Evolutionary conservation across 2,329 filamentous ascomycete species (phyloP), one percentile per base, ranked within the genome.

Genomic region (Huntiella decipiens): DNA sequence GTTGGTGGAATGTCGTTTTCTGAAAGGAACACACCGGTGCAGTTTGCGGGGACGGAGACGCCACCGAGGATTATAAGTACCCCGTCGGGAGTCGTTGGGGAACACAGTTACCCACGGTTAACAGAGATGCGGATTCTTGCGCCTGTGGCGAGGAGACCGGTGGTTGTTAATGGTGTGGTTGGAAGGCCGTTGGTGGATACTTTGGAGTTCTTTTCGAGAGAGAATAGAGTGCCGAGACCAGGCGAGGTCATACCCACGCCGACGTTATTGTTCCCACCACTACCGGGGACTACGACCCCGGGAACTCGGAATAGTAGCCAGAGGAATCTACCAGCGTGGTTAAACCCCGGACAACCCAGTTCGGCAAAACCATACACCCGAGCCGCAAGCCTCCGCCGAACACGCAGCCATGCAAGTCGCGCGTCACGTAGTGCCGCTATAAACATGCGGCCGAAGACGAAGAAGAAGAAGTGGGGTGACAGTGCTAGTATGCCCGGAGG

Each of bases 31-130:
- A 39, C 36, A 2, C 42, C 46, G 19, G 17, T 36, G 15, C 16
- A 35, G 10, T 40, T 15, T 45, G 10, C 6, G 15, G 38, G 36
- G 11, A 38, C 36, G 2, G 40, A 48, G 37, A 39, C 40, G 5
- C 40, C 46, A 11, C 71, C 73, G 3, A 61, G 76, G 19, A 76
- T 76, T 45, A 74, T 77, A 56, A 76, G 72, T 56, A 76, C 73
- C 3, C 72, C 72, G 1, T 65, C 60, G 7, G 73, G 73, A 12
- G 63, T 75, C 54, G 54, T 59, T 8, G 57, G 55, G 28, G 6
- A 28, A 22, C 19, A 41, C 5, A 54, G 54, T 13, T 58, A 59
- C n/a, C 53, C 55, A 11, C 56, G 54, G 10, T 56, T 56, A 13
- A 55, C 56, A 2, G 68, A 68, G 34, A 62, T 66, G 1, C 63